Conservation (phyloP, 371 early-diverging fungal species). For the Rhizopus stolonifer region DNA sequence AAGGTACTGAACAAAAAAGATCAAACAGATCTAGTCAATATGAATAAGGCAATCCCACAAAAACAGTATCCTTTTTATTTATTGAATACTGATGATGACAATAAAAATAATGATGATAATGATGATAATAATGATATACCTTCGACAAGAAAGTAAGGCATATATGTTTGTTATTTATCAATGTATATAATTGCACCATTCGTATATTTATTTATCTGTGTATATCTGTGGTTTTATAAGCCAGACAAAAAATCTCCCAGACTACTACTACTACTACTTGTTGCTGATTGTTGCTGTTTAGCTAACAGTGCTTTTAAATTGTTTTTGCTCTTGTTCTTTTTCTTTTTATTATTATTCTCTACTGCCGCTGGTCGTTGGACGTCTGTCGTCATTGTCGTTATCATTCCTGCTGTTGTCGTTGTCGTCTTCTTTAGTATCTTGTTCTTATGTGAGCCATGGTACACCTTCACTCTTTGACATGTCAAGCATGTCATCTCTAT, state of each 20-base stretch:
- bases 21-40: not conserved
- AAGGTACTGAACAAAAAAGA: conserved; percentile 12
- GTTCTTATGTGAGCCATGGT: conserved; percentile 27
- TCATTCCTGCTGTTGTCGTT: not conserved
- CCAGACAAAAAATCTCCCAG: conserved; percentile 1
- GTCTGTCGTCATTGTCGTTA: not conserved
- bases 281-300: conserved; percentile 26
- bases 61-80: conserved; percentile 27
- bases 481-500: conserved; percentile 25
- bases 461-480: conserved; percentile 16
- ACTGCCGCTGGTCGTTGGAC: conserved; percentile 9
- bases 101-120: not conserved
- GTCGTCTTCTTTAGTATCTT: conserved; percentile 7
- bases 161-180: not conserved
- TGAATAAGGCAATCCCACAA: conserved; percentile 4
- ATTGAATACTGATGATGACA: conserved; percentile 18
- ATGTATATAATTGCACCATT: not conserved
- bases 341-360: conserved; percentile 19
- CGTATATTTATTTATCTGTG: not conserved
- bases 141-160: not conserved
- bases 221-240: not conserved
- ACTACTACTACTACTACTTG: not conserved
- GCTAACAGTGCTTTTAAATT: conserved; percentile 36
- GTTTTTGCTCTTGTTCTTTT: conserved; percentile 45
- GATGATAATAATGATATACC: not conserved